Evolutionary conservation across 352 stramenopile species (phyloP), one percentile per base, ranked within the genome.

Genomic region (Pythium pyrilobum): DNA sequence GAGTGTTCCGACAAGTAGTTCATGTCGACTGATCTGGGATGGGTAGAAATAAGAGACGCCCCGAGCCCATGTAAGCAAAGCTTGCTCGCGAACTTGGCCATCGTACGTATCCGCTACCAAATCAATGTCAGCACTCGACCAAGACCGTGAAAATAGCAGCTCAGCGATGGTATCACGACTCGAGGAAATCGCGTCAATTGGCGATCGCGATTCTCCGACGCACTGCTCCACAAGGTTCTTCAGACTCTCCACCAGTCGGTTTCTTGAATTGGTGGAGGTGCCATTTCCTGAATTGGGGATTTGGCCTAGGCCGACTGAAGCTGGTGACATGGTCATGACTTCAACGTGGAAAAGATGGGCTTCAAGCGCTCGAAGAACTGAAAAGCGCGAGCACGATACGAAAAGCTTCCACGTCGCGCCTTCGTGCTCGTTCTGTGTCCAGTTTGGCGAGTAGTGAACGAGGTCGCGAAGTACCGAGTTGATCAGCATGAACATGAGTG

Each of bases 341-440:
- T 93, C 83, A 13, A 96, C 66, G 38, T 96, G 81, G 42, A 95
- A 95, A 34, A 96, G 77, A 39, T 95, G 76, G 2, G 78, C 75
- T 62, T 95, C 82, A 16, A 95, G 49, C 11, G 85, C 65, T 24
- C 81, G 76, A 43, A 93, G 72, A 11, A 92, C 36, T 10, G 77
- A 81, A 37, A 92, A 66, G 33, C 75, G 61, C 21, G 72, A 77
- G 28, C 76, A 89, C 8, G 71, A 74, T 2, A 62, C 61, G 27
- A 92, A 89, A 21, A 93, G 65, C 34, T 56, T 67, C 83, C 81
- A 74, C 29, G 31, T 18, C 16, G 62, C 56, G n/a, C 20, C 39
- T 13, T 61, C 42, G 16, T 58, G 28, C 13, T 57, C 37, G 7
- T 11, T 44, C 16, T 52, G 38, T 25, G 18, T 23, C 52, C 62